Percentiles rank a stretch among this genome's conserved stretches.
Evolutionary conservation across 2,329 filamentous ascomycete genomes (phyloP).

Genomic region (Nannizziopsis barbatae): DNA sequence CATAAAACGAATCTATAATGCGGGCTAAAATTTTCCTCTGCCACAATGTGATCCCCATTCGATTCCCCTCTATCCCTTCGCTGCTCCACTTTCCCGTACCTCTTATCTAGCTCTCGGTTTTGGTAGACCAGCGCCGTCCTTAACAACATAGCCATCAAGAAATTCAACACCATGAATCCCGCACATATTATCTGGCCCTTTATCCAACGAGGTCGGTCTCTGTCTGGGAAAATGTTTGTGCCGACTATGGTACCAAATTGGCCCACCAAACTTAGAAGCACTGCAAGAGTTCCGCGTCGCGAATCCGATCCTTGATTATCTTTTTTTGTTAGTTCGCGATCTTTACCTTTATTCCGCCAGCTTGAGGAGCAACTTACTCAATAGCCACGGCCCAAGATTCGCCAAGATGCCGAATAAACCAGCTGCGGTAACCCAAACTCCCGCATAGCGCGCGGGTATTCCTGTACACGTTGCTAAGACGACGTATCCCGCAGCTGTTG

Average conservation of each 20-base stretch:
- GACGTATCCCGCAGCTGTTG: conserved; percentile 53
- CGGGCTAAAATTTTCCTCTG: conserved; percentile 33
- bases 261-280: conserved; percentile 56
- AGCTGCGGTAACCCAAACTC: conserved; percentile 45
- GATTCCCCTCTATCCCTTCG: conserved; percentile 5
- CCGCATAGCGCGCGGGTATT: conserved; percentile 42
- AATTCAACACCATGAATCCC: conserved; percentile 51
- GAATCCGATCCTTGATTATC: conserved; percentile 61
- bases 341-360: neutral
- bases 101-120: conserved; percentile 48
- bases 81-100: conserved; percentile 29
- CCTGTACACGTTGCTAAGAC: conserved; percentile 45
- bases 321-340: conserved; percentile 12
- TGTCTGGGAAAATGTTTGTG: conserved; percentile 50
- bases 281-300: conserved; percentile 54
- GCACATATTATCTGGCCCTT: conserved; percentile 53
- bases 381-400: conserved; percentile 59
- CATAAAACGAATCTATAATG: conserved; percentile 29
- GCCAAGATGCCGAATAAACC: conserved; percentile 58
- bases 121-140: conserved; percentile 47
- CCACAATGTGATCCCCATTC: conserved; percentile 17
- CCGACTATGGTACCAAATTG: conserved; percentile 54
- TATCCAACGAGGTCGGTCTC: conserved; percentile 37
- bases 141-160: conserved; percentile 42
- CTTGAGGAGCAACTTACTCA: conserved; percentile 33